A percentile compares a stretch with the other conserved stretches of the same genome.
Conservation (phyloP, 441 rosid genomes). For the Bocquillonia castaneifolia region DNA sequence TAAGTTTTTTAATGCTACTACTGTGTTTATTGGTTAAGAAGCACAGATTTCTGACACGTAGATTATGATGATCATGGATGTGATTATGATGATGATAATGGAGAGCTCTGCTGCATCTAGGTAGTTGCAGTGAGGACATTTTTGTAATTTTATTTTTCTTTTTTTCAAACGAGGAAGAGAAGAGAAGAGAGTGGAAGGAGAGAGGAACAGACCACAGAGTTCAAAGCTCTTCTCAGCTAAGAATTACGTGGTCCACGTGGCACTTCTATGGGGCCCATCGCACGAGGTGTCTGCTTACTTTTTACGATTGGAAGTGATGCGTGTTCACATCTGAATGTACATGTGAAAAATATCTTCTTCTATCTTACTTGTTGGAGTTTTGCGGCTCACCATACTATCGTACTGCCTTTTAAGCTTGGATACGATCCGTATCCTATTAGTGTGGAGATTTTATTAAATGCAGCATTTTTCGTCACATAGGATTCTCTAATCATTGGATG, state of each 20-base stretch:
- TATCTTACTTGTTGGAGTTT: background rate
- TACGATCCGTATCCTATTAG: too few relatives aligned
- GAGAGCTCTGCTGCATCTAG: slow-evolving; percentile 36
- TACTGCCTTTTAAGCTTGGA: too few relatives aligned
- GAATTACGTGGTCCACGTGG: slow-evolving; percentile 32
- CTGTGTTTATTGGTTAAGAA: slow-evolving; percentile 26
- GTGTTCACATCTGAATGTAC: slow-evolving; percentile 11
- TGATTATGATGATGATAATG: slow-evolving; percentile 12
- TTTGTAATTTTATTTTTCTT: background rate
- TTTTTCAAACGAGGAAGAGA: background rate
- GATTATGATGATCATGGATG: slow-evolving; percentile 22
- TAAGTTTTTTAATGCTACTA: too few relatives aligned
- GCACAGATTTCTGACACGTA: slow-evolving; percentile 25
- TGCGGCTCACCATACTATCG: too few relatives aligned
- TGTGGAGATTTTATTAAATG: too few relatives aligned
- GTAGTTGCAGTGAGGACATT: slow-evolving; percentile 43
- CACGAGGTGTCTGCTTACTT: slow-evolving; percentile 1
- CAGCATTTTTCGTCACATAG: too few relatives aligned
- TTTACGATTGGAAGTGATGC: slow-evolving; percentile 1
- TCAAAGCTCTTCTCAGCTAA: too few relatives aligned
- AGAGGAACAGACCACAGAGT: background rate
- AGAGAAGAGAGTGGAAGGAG: background rate
- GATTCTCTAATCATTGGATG: too few relatives aligned
- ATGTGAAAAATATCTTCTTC: background rate
- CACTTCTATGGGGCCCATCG: slow-evolving; percentile 7